phyloP scores from a whole-genome alignment of 768 basidiomycete species.

The Mycena epipterygia region DNA sequence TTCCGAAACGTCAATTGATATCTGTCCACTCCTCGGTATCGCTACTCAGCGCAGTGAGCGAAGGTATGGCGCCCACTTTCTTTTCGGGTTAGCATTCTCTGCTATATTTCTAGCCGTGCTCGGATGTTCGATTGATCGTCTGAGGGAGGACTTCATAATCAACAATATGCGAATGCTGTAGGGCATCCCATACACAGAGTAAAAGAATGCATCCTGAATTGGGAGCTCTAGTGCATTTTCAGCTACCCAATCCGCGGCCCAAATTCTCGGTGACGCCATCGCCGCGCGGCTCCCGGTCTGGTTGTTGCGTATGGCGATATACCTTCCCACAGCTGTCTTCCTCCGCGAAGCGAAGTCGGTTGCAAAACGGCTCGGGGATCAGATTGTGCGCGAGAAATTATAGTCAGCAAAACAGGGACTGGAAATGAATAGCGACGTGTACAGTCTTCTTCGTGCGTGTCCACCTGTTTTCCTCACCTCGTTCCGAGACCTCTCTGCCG shows the following conservation, averaged over 20 bases:
- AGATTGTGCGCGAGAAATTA: not conserved
- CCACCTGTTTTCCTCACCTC: no score
- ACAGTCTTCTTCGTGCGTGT: not conserved
- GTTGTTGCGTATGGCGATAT: not conserved
- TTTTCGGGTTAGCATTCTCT: no score
- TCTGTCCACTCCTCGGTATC: not conserved
- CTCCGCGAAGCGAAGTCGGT: not conserved
- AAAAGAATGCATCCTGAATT: no score
- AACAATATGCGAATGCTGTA: not conserved
- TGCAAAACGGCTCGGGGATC: not conserved
- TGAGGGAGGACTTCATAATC: not conserved
- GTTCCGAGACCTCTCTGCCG: no score
- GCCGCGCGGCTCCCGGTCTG: not conserved
- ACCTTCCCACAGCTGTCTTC: not conserved
- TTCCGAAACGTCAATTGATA: not conserved
- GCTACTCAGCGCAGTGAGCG: conserved; percentile 3
- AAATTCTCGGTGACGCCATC: not conserved
- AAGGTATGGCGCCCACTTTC: not conserved
- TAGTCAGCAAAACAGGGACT: not conserved
- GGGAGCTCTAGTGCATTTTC: not conserved
- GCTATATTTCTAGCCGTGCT: not conserved
- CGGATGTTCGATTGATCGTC: not conserved
- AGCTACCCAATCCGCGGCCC: not conserved
- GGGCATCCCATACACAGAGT: not conserved
- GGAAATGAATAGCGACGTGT: not conserved